Base-by-base conservation (phyloP, 345 rosid genomes). In the Passiflora organensis region DNA sequence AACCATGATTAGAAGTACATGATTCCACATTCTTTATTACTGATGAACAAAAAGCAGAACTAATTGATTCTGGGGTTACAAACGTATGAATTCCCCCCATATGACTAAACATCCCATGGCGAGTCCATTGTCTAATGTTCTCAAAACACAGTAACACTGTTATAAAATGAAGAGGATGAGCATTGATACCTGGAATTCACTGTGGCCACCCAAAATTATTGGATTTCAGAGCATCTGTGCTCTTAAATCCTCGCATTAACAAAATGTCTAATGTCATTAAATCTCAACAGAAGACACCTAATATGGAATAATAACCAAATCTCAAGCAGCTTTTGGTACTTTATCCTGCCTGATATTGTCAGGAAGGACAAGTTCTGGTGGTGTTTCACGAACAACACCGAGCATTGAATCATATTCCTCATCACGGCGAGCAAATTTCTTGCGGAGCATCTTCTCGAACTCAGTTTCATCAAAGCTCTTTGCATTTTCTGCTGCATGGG, bases 321-420 rank as follows among this genome's bases (percentile, higher is more conserved):
- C 24, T 61, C 60, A 80, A 55, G 68, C 60, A 1, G 83, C 58
- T 67, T 71, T 78, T 4, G 73, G 58, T 63, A 67, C 83, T 76
- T 82, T 83, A 51, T 66, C 68, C 6, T 75, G 78, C 60, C 67
- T 60, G 37, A 83, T 64, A 62, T 82, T 91, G 64, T 83, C 82
- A 19, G 96, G 84, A 65, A 83, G 89, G 51, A 72, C 80, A 56
- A 88, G 91, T 60, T 91, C 91, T 43, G 83, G 78, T 10, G 91
- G 87, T 56, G 81, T 84, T 77, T 82, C 95, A 23, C 89, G 87
- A 50, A 84, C 81, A 53, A 77, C 82, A 24, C 94, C 95, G 32
- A 89, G 76, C 94, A 89, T 76, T 13, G 95, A 80, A 76, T 89
- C 96, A 57, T 89, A 82, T 51, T 84, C 90, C 76, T 88, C 94